phyloP scores from a whole-genome alignment of 345 rosid species.

The Angophora floribunda region DNA sequence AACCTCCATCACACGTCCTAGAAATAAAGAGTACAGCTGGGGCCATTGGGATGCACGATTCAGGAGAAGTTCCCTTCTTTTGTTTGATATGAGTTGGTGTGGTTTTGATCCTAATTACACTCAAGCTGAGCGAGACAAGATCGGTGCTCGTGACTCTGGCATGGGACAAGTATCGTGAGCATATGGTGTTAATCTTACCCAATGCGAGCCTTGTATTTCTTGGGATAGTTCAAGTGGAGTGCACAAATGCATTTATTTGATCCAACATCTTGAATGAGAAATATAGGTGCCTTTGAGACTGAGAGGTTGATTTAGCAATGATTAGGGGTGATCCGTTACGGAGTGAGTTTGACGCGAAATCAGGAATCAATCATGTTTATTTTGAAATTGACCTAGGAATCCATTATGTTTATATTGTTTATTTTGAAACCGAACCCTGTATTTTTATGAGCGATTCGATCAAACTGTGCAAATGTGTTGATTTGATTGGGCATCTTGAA shows the following conservation, averaged over 20 bases:
- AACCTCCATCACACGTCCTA: rapidly evolving
- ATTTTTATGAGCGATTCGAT: too few species aligned
- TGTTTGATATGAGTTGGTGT: not conserved
- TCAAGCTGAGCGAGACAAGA: too few species aligned
- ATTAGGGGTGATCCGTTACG: too few species aligned
- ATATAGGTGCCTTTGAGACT: too few species aligned
- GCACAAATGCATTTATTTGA: not conserved
- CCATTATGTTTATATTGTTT: too few species aligned
- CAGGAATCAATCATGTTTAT: too few species aligned
- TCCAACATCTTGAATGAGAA: not conserved
- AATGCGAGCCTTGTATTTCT: not conserved
- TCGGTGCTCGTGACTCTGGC: not conserved
- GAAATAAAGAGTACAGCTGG: not conserved
- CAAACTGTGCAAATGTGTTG: too few species aligned
- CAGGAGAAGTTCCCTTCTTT: not conserved
- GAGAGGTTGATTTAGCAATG: not conserved
- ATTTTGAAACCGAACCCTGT: too few species aligned
- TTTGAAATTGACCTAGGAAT: too few species aligned
- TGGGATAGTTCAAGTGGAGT: not conserved
- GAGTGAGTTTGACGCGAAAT: too few species aligned
- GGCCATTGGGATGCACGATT: not conserved
- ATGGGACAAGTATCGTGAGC: not conserved
- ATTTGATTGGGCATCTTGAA: too few species aligned
- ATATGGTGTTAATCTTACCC: rapidly evolving
- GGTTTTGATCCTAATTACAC: not conserved